phyloP scores from a whole-genome alignment of 352 stramenopile genomes.

The Poterioochromonas sp. region DNA sequence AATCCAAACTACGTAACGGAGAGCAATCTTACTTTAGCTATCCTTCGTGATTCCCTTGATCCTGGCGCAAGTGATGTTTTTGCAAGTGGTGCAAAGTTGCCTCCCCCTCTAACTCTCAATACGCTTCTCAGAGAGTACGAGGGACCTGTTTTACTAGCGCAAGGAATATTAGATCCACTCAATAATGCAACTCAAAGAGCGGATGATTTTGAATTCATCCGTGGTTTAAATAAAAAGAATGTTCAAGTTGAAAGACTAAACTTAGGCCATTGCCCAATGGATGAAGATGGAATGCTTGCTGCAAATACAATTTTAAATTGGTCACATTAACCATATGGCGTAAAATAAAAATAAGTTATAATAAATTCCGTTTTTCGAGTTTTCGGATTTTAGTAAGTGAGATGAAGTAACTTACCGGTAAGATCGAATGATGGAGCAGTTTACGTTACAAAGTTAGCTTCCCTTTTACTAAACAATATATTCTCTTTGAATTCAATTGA shows the following conservation, averaged over 20 bases:
- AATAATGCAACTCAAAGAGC: not conserved
- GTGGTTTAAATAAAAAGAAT: not conserved
- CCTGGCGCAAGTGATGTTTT: not conserved
- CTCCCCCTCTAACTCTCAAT: not conserved
- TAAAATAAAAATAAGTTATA: too few species aligned
- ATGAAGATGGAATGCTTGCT: not conserved
- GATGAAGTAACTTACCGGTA: too few species aligned
- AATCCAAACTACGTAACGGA: not conserved
- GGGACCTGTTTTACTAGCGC: not conserved
- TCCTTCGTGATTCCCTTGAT: conserved; percentile 15
- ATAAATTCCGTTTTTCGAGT: too few species aligned
- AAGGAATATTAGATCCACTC: conserved; percentile 7
- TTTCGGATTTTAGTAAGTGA: too few species aligned
- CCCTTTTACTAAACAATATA: too few species aligned
- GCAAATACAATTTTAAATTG: not conserved
- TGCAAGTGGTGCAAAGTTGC: not conserved
- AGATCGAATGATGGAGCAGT: too few species aligned
- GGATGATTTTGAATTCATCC: not conserved
- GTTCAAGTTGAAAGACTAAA: not conserved
- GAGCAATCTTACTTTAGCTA: not conserved
- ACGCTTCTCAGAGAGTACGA: not conserved
- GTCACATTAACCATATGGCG: too few species aligned
- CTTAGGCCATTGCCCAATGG: not conserved
- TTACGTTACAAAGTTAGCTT: too few species aligned
- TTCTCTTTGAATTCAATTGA: too few species aligned